Percentiles rank a stretch among this genome's conserved stretches.
These are phyloP conservation scores for Galerina marginata DNA, from an alignment of 768 basidiomycete genomes.

Conservation along the genomic window DNA sequence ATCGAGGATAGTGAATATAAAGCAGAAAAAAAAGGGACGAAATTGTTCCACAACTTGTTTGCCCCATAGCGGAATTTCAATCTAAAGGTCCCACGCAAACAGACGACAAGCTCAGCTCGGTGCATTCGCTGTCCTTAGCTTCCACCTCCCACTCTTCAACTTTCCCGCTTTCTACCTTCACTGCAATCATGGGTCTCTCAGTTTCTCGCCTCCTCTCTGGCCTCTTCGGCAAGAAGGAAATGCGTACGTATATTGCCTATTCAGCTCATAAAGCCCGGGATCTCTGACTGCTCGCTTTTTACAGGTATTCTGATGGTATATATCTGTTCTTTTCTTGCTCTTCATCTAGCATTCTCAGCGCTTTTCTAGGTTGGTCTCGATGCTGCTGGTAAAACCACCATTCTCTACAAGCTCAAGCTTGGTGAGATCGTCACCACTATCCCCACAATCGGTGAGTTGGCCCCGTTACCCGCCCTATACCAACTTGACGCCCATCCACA, in stretches of 20 bases:
- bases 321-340: conserved; percentile 24
- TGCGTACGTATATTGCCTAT: conserved; percentile 74
- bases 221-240: conserved; percentile 99
- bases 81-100: conserved; percentile 47
- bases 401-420: conserved; percentile 98
- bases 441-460: conserved; percentile 92
- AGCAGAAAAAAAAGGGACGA: conserved; percentile 8
- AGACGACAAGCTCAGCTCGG: conserved; percentile 28
- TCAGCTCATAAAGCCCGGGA: conserved; percentile 25
- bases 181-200: conserved; percentile 74
- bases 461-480: conserved; percentile 12
- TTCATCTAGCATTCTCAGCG: conserved; percentile 19
- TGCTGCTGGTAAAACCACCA: conserved; percentile 98
- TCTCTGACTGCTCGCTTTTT: conserved; percentile 36
- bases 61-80: conserved; percentile 52
- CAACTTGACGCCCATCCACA: conserved; percentile 38
- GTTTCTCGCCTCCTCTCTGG: conserved; percentile 77
- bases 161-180: conserved; percentile 30
- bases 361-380: conserved; percentile 90
- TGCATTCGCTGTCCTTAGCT: conserved; percentile 29
- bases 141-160: conserved; percentile 38
- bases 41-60: conserved; percentile 26
- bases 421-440: conserved; percentile 99
- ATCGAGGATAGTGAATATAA: conserved; percentile 18
- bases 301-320: conserved; percentile 95